Percentiles rank a stretch among this genome's conserved stretches.
phyloP scores from a whole-genome alignment of 2,329 filamentous ascomycete species.

The Dichotomopilus funicola region DNA sequence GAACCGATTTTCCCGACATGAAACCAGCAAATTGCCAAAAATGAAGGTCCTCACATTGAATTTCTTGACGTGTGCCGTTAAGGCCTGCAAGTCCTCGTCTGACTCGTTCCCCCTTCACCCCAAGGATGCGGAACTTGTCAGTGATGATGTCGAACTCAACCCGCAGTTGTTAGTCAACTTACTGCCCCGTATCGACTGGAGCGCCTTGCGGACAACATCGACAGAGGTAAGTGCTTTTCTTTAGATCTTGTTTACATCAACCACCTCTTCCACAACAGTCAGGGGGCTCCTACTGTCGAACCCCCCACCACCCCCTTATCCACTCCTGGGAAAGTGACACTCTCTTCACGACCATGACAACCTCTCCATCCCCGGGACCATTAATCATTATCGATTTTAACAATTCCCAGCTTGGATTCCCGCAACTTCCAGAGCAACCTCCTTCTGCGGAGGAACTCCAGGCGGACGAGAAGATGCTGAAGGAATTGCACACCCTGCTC shows the following conservation, averaged over 20 bases:
- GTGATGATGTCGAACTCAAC: conserved; percentile 76
- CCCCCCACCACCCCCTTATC: not conserved
- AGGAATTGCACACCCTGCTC: conserved; percentile 73
- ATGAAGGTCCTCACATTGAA: conserved; percentile 98
- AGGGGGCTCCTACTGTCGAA: no score
- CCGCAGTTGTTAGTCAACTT: conserved; percentile 76
- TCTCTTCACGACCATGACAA: not conserved
- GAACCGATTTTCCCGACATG: not conserved
- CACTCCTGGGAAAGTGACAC: no score
- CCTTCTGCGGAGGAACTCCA: conserved; percentile 57
- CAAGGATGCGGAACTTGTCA: conserved; percentile 82
- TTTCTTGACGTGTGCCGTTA: conserved; percentile 93
- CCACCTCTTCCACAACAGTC: no score
- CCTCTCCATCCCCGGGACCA: not conserved
- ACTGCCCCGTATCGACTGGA: conserved; percentile 82
- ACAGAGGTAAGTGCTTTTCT: conserved; percentile 57
- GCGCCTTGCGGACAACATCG: conserved; percentile 66
- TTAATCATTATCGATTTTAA: not conserved
- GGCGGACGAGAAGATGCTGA: conserved; percentile 61
- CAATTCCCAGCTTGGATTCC: conserved; percentile 64
- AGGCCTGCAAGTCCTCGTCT: conserved; percentile 78
- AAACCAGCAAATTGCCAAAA: conserved; percentile 15
- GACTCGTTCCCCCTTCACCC: conserved; percentile 87
- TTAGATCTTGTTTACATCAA: not conserved
- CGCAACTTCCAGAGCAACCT: conserved; percentile 58